These are phyloP conservation scores for Hyaloscypha bicolor DNA, from an alignment of 495 filamentous ascomycete species.

Conservation along the genomic window DNA sequence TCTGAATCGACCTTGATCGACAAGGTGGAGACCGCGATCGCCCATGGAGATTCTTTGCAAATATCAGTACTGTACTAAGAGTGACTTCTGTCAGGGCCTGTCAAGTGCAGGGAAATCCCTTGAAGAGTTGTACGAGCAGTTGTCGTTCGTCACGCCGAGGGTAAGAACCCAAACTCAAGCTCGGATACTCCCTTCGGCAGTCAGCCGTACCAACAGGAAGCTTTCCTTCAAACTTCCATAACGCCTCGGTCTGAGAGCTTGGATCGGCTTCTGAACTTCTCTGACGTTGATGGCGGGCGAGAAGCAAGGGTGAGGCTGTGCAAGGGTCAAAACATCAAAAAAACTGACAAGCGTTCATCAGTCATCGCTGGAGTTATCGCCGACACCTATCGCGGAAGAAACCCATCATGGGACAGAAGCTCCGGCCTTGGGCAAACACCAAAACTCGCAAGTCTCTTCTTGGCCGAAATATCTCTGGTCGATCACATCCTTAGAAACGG, in stretches of 20 bases:
- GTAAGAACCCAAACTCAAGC: not conserved
- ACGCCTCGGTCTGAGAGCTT: not conserved
- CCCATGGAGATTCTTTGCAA: not conserved
- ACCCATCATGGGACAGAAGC: not conserved
- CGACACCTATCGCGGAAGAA: not conserved
- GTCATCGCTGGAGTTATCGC: not conserved
- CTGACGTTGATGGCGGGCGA: not conserved
- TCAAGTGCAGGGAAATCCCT: not conserved
- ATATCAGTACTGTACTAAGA: not conserved
- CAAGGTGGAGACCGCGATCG: slow-evolving; percentile 6
- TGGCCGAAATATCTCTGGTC: not conserved
- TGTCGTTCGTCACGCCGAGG: not conserved
- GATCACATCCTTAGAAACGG: not conserved
- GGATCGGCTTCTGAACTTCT: not conserved
- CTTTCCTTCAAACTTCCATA: not conserved
- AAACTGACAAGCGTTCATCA: not conserved
- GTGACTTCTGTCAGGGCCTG: not conserved
- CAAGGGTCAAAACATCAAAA: not conserved
- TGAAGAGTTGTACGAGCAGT: not conserved
- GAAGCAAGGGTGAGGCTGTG: not conserved
- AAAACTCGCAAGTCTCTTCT: not conserved
- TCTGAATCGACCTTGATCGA: not conserved
- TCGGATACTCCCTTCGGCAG: not conserved
- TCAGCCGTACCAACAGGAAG: not conserved
- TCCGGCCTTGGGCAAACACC: not conserved